Base-by-base conservation (phyloP, 2,329 filamentous ascomycete species). In the Fusarium agapanthi region DNA sequence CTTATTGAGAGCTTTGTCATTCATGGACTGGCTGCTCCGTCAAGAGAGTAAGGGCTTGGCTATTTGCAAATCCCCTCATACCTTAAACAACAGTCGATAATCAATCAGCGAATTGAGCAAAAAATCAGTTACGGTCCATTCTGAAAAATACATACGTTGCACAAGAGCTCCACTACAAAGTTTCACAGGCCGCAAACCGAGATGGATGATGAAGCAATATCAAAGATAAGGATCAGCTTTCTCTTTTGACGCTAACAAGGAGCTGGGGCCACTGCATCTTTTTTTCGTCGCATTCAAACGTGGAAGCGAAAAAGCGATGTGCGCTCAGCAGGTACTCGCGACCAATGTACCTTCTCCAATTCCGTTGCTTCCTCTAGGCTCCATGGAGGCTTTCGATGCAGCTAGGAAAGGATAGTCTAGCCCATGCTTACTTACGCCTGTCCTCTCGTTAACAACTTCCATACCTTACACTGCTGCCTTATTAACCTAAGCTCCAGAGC, bases 231-330 rank as follows among this genome's bases (percentile, higher is more conserved):
- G 68, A 66, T 62, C 34, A 70, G 62, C 58, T 69, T 38, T 63
- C 35, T 40, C 50, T 54, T 40, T 57, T 30, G 35, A 38, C 71
- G 48, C 62, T 71, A 73, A 50, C 9, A 50, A 26, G 64, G 62
- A 74, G 71, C 71, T 74, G 63, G 67, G 62, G 60, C 71, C 71
- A 72, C 57, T 74, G 64, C 71, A 65, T 69, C 66, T 73, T 73
- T 66, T 64, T 65, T 50, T 67, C 35, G 69, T 67, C 53, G 60
- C 53, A 41, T 63, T 53, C 38, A 61, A 38, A 55, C 10, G 43
- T 24, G 30, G 40, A 64, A 58, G 59, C 53, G 51, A 69, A 69
- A 58, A 64, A 57, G 37, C 14, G 40, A 50, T 43, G 34, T 40
- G 44, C 55, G 44, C 24, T 59, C 32, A 43, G 47, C 47, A 18